Base-by-base conservation (phyloP, 2,329 filamentous ascomycete species). In the Microdochium paspali region DNA sequence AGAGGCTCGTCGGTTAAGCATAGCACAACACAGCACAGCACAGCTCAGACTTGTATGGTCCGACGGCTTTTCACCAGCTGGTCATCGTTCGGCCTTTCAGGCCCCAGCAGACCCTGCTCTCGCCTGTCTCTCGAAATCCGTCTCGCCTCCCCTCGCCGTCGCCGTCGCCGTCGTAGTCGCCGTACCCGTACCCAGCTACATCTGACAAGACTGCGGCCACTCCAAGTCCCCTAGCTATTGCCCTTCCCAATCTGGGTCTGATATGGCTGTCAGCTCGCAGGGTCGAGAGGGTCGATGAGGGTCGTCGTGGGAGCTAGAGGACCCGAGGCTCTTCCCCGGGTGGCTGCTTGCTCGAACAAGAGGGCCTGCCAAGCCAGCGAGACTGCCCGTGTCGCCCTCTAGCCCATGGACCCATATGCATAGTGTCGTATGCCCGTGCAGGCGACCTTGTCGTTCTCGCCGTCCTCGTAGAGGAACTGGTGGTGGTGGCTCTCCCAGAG, bases 361-460 rank as follows among this genome's bases (percentile, higher is more conserved):
- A 40, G 35, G 35, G 35, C 35, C 35, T 40, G 35, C 35, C 35
- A 40, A 40, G 35, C 35, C 35, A 21, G 35, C 18, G 35, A 40
- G 35, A 20, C n/a, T 20, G 35, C 35, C 35, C 35, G 35, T 40
- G 35, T 40, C 35, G 35, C 18, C 35, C 35, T 40, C 35, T 40
- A 40, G 35, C 35, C 12, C 18, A 18, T 20, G 9, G 18, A 40
- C 13, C 12, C 35, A 12, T 21, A 40, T 40, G 35, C 35, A 40
- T 40, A 40, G 35, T 40, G 35, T 40, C 35, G 35, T 40, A 40
- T 40, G 35, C 23, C 35, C 18, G 35, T 40, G 35, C 35, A 40
- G 12, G 18, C 6, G 15, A 7, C 6, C 35, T 20, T 18, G 35
- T 18, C 12, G 35, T 15, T 10, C 35, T 21, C 35, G 35, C 10